Percentiles rank a stretch among this genome's conserved stretches.
Conservation (phyloP, 768 basidiomycete species). For the Lentinula sp. region DNA sequence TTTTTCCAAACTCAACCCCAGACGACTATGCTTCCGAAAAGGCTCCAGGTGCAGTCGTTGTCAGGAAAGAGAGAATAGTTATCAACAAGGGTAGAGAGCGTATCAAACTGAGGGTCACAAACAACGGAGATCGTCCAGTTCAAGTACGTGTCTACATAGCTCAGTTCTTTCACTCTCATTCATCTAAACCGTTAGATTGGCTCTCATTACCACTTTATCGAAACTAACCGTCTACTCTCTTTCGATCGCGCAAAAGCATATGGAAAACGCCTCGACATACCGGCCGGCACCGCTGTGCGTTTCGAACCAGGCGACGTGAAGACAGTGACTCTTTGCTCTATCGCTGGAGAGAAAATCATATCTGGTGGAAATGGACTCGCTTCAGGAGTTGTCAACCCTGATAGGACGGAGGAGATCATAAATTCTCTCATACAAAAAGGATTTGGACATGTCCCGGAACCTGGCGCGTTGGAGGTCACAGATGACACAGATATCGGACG, state of each 20-base stretch:
- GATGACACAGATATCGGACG: conserved; percentile 54
- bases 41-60: conserved; percentile 72
- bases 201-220: conserved; percentile 92
- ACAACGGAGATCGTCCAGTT: conserved; percentile 89
- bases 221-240: conserved; percentile 73
- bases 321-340: conserved; percentile 74
- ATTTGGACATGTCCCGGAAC: conserved; percentile 69
- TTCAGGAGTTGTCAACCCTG: conserved; percentile 42
- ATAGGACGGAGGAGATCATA: conserved; percentile 42
- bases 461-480: conserved; percentile 46
- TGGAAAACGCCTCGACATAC: conserved; percentile 84
- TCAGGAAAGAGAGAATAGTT: conserved; percentile 56
- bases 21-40: conserved; percentile 45
- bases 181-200: conserved; percentile 52
- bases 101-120: conserved; percentile 71
- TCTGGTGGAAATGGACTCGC: conserved; percentile 80
- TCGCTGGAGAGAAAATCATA: conserved; percentile 66
- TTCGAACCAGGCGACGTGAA: conserved; percentile 93
- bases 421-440: conserved; percentile 45
- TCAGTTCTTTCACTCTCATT: neutral
- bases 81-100: conserved; percentile 74
- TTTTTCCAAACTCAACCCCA: conserved; percentile 55
- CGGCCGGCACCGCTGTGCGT: conserved; percentile 91
- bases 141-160: conserved; percentile 46
- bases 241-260: conserved; percentile 84